Conservation (phyloP, 768 basidiomycete species). For the Russula olivacea region DNA sequence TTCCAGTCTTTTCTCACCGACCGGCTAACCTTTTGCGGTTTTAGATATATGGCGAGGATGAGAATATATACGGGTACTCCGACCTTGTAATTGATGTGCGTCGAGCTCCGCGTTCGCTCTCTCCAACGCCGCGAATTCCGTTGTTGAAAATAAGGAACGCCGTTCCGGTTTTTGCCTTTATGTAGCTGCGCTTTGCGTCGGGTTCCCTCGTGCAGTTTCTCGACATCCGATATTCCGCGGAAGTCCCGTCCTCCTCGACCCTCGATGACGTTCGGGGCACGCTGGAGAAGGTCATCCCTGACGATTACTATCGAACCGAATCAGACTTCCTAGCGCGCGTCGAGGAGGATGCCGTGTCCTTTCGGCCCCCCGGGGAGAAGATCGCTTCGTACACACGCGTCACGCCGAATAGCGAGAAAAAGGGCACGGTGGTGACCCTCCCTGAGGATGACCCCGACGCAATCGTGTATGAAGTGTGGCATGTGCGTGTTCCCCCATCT, state of each 20-base stretch:
- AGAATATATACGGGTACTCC: constrained; percentile 92
- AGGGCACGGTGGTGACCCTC: constrained; percentile 47
- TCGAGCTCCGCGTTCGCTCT: constrained; percentile 31
- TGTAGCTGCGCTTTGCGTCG: constrained; percentile 78
- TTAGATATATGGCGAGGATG: constrained; percentile 92
- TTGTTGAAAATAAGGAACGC: neutral
- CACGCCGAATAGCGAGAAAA: constrained; percentile 39
- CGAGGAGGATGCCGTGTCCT: constrained; percentile 68
- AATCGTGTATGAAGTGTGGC: constrained; percentile 84
- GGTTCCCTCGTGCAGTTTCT: constrained; percentile 80
- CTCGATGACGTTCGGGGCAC: constrained; percentile 85
- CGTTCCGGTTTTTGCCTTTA: neutral
- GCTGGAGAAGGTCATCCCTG: constrained; percentile 71
- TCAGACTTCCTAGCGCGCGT: constrained; percentile 61
- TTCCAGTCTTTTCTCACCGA: neutral
- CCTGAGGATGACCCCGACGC: constrained; percentile 51
- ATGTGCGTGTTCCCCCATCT: constrained; percentile 47
- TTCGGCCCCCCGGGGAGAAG: constrained; percentile 70
- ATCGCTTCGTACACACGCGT: constrained; percentile 74
- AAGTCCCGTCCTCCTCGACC: constrained; percentile 57
- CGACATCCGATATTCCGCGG: constrained; percentile 57
- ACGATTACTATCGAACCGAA: constrained; percentile 69
- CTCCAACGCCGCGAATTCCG: neutral
- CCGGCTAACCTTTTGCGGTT: neutral
- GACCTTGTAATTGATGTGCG: constrained; percentile 75